Percentiles rank a stretch among this genome's conserved stretches.
Conservation (phyloP, 2,329 filamentous ascomycete species). For the Pyrenophora seminiperda region DNA sequence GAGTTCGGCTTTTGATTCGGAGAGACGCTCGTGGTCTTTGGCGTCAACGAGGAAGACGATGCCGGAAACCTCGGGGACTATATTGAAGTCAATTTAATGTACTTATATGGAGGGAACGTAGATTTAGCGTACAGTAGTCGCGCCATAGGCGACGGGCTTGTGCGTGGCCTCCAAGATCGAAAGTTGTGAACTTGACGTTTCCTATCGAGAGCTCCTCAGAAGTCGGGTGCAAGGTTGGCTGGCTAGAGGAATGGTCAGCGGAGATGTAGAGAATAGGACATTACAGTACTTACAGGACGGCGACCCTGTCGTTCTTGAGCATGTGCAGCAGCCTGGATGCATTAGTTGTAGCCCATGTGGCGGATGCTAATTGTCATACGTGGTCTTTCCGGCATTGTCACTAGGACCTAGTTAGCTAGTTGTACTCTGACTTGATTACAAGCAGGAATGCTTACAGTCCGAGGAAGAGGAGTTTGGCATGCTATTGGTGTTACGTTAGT, state of each 20-base stretch:
- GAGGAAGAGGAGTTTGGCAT: constrained; percentile 73
- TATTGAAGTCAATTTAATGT: constrained; percentile 9
- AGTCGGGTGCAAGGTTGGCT: constrained; percentile 59
- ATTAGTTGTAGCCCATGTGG: constrained; percentile 15
- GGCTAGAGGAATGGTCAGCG: constrained; percentile 17
- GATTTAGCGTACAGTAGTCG: constrained; percentile 41
- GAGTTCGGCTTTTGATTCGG: constrained; percentile 94
- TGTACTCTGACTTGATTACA: neutral
- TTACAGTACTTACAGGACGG: constrained; percentile 70
- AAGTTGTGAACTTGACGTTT: constrained; percentile 83
- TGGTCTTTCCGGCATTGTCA: constrained; percentile 95
- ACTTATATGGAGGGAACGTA: neutral
- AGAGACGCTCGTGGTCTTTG: constrained; percentile 93
- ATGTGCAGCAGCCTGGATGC: constrained; percentile 72
- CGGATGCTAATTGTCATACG: constrained; percentile 52
- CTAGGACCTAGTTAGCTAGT: constrained; percentile 70
- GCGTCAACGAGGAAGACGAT: constrained; percentile 98
- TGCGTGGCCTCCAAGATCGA: constrained; percentile 64
- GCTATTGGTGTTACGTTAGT: constrained; percentile 48
- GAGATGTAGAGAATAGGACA: neutral
- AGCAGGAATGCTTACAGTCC: constrained; percentile 59
- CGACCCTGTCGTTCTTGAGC: constrained; percentile 89
- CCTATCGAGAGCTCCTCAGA: constrained; percentile 63
- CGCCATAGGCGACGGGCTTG: constrained; percentile 50
- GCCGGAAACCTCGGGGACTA: constrained; percentile 58